Conservation (phyloP, 352 stramenopile species). For the Phytophthora ramorum region DNA sequence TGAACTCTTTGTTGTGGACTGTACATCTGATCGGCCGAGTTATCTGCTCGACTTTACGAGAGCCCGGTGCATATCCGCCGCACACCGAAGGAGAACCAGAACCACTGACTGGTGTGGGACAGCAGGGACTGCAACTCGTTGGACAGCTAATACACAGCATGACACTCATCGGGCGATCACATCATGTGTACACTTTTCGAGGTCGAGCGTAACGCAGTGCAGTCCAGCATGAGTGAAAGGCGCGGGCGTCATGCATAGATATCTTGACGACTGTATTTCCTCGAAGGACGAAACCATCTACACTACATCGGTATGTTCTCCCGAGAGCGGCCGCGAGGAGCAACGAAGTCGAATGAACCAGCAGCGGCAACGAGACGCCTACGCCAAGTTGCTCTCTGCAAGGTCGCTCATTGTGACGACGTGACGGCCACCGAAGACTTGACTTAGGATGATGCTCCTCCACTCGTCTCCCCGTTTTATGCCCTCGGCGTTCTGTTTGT, state of each 20-base stretch:
- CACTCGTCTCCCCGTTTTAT: conserved; percentile 28
- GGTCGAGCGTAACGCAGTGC: neutral
- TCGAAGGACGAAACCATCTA: conserved; percentile 24
- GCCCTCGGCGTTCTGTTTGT: conserved; percentile 19
- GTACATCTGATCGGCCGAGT: neutral
- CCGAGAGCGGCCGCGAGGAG: conserved; percentile 5
- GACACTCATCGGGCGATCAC: conserved; percentile 14
- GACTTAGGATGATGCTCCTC: conserved; percentile 9
- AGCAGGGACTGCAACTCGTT: conserved; percentile 24
- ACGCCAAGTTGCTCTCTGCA: conserved; percentile 12
- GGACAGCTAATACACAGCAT: conserved; percentile 29
- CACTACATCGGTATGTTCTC: conserved; percentile 31
- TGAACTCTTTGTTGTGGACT: neutral
- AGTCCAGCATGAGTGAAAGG: conserved; percentile 3
- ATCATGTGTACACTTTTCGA: conserved; percentile 15
- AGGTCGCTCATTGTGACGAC: conserved; percentile 16
- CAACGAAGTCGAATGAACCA: conserved; percentile 13
- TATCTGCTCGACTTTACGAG: conserved; percentile 27
- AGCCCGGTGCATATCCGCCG: conserved; percentile 6
- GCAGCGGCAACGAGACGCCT: conserved; percentile 12
- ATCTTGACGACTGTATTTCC: conserved; percentile 36
- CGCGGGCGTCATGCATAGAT: conserved; percentile 30
- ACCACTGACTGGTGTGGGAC: conserved; percentile 31
- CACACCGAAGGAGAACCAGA: conserved; percentile 8
- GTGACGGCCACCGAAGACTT: conserved; percentile 16